Percentiles rank a stretch among this genome's conserved stretches.
Evolutionary conservation across 2,329 filamentous ascomycete genomes (phyloP).

Genomic region (Penicillium sp.): DNA sequence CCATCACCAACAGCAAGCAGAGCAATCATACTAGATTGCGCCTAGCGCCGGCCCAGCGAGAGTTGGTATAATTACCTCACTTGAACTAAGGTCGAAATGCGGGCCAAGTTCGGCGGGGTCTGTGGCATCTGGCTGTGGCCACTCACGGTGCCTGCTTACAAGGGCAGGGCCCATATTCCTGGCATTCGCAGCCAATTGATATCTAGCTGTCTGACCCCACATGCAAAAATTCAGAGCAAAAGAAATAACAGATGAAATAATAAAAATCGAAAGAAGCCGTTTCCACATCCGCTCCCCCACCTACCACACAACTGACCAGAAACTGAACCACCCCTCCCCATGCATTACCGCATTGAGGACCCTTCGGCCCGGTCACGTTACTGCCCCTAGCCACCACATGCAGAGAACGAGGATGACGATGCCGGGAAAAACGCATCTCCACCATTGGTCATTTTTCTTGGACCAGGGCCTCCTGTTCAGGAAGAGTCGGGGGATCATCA

Average conservation of each 20-base stretch:
- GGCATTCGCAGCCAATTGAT: neutral
- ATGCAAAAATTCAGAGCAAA: neutral
- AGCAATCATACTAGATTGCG: constrained; percentile 4
- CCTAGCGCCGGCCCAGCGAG: constrained; percentile 14
- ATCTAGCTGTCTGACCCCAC: neutral
- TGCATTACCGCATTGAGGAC: constrained; percentile 11
- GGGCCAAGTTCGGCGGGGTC: constrained; percentile 27
- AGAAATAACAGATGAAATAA: constrained; percentile 4
- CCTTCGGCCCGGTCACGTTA: constrained; percentile 36
- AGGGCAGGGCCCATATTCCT: constrained; percentile 10
- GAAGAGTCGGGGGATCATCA: neutral
- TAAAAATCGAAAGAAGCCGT: constrained; percentile 17
- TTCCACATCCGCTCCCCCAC: constrained; percentile 12
- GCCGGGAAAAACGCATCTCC: constrained; percentile 12
- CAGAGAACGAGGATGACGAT: constrained; percentile 1
- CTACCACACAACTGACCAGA: neutral
- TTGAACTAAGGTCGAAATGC: constrained; percentile 16
- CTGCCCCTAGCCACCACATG: constrained; percentile 20
- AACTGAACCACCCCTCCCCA: constrained; percentile 3
- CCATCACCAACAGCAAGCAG: constrained; percentile 11
- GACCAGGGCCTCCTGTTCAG: neutral
- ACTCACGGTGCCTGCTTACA: constrained; percentile 22
- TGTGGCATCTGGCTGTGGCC: constrained; percentile 13
- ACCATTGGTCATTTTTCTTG: constrained; percentile 18
- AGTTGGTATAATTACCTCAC: constrained; percentile 18